Percentiles rank a stretch among this genome's conserved stretches.
These are phyloP conservation scores for Hydnomerulius pinastri DNA, from an alignment of 768 basidiomycete species.

Conservation along the genomic window DNA sequence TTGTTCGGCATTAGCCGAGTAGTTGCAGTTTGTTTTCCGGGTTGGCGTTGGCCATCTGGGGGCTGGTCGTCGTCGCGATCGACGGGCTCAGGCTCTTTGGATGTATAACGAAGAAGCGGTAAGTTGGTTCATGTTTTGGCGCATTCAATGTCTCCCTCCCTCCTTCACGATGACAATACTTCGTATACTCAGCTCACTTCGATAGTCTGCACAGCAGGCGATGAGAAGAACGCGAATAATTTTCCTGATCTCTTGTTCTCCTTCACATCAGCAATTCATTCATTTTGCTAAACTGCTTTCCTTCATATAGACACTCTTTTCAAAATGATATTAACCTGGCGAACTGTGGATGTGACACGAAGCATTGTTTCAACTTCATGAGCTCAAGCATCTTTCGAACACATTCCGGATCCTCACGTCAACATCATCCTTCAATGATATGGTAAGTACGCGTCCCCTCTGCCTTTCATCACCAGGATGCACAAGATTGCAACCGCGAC, in stretches of 20 bases:
- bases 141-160: not conserved
- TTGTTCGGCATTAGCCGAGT: slow-evolving; percentile 6
- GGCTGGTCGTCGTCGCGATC: too few species aligned
- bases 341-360: too few species aligned
- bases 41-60: too few species aligned
- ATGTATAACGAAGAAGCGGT: not conserved
- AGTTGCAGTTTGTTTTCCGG: not conserved
- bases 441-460: slow-evolving; percentile 25
- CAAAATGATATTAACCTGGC: too few species aligned
- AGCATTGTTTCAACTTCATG: too few species aligned
- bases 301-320: too few species aligned
- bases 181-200: slow-evolving; percentile 69
- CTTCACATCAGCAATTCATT: not conserved
- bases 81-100: too few species aligned
- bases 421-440: too few species aligned
- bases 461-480: slow-evolving; percentile 39
- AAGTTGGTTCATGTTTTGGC: slow-evolving; percentile 1
- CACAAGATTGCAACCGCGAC: slow-evolving; percentile 51
- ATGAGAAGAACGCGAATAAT: slow-evolving; percentile 55
- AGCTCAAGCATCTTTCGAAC: too few species aligned
- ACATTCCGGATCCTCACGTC: too few species aligned
- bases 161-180: slow-evolving; percentile 30
- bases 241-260: slow-evolving; percentile 36
- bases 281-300: slow-evolving; percentile 5
- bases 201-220: slow-evolving; percentile 45